A percentile compares a stretch with the other conserved stretches of the same genome.
Conservation (phyloP, 768 basidiomycete genomes). For the Suillus tomentosus region DNA sequence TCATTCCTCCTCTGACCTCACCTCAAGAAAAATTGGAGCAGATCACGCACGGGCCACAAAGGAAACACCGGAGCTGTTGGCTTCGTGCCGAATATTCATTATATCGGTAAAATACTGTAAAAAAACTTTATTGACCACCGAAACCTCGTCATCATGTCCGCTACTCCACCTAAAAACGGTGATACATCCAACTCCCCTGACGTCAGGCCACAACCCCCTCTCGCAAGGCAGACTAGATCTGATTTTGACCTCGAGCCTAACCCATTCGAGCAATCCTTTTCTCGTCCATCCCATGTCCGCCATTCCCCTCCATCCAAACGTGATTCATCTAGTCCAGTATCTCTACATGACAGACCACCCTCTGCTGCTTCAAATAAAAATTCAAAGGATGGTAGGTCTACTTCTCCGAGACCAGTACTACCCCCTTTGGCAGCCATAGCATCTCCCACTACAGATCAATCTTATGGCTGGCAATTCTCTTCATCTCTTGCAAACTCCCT, state of each 20-base stretch:
- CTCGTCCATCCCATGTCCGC: conserved; percentile 56
- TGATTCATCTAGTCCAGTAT: conserved; percentile 33
- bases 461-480: conserved; percentile 63
- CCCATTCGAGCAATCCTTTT: conserved; percentile 95
- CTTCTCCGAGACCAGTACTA: conserved; percentile 69
- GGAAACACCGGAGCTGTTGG: conserved; percentile 10
- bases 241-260: conserved; percentile 85
- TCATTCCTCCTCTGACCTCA: conserved; percentile 37
- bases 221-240: conserved; percentile 51
- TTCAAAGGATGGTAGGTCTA: conserved; percentile 31
- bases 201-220: conserved; percentile 21
- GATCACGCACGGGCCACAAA: conserved; percentile 34
- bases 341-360: conserved; percentile 37
- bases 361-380: conserved; percentile 36
- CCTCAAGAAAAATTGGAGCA: conserved; percentile 26
- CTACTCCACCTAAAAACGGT: conserved; percentile 34
- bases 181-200: conserved; percentile 42
- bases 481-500: conserved; percentile 72
- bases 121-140: too few relatives aligned
- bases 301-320: conserved; percentile 38
- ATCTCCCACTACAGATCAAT: conserved; percentile 47
- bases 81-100: neutral
- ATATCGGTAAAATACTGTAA: too few relatives aligned
- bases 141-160: conserved; percentile 20
- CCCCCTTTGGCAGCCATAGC: conserved; percentile 82